Conservation (phyloP, 2,329 filamentous ascomycete genomes). For the Monilinia polystroma region DNA sequence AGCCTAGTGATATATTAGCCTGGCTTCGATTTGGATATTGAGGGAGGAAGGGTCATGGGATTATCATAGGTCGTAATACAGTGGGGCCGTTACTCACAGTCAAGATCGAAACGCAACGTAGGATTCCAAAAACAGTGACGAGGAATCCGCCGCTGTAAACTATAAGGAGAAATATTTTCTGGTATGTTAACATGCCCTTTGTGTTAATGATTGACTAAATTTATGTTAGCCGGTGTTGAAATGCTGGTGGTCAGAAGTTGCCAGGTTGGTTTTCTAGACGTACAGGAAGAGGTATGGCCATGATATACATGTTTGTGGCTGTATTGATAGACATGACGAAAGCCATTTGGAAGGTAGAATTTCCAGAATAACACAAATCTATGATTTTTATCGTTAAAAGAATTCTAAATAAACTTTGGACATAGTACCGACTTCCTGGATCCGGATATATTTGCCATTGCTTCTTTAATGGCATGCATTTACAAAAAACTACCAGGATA, state of each 20-base stretch:
- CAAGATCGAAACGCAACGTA: conserved; percentile 10
- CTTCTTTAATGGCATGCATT: conserved; percentile 19
- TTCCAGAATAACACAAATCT: conserved; percentile 16
- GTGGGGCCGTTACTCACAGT: background rate
- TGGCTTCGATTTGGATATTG: background rate
- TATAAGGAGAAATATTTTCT: conserved; percentile 11
- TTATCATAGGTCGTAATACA: background rate
- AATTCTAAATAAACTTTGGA: background rate
- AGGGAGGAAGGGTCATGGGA: background rate
- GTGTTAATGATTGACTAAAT: background rate
- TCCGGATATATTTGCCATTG: conserved; percentile 23
- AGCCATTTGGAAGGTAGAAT: conserved; percentile 13
- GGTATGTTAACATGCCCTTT: conserved; percentile 5
- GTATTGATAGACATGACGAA: conserved; percentile 15
- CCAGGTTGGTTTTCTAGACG: background rate
- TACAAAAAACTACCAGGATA: conserved; percentile 13
- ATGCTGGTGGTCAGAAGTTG: too few relatives aligned
- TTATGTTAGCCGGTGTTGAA: background rate
- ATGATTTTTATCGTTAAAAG: background rate
- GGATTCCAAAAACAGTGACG: conserved; percentile 4
- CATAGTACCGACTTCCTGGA: conserved; percentile 13
- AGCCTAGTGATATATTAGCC: background rate
- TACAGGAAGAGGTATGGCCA: conserved; percentile 17
- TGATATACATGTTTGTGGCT: conserved; percentile 11
- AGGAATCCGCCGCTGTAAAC: conserved; percentile 16